Percentiles rank a stretch among this genome's conserved stretches.
These are phyloP conservation scores for Stylosanthes scabra DNA, from an alignment of 331 rosid species.

Conservation along the genomic window DNA sequence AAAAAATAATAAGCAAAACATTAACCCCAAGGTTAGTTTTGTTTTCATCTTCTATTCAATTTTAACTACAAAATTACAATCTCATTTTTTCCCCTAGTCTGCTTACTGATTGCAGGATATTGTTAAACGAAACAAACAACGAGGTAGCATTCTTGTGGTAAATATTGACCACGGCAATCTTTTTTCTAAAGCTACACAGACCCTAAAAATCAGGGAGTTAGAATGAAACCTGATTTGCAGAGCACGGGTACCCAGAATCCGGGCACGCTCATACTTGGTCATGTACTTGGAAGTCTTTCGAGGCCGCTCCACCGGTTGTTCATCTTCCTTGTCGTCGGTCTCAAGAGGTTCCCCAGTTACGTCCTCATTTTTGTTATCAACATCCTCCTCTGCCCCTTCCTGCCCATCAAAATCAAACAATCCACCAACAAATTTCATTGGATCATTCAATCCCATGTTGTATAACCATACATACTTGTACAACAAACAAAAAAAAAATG, in stretches of 20 bases:
- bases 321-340: constrained; percentile 55
- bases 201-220: background rate
- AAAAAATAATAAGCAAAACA: background rate
- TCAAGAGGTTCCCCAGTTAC: constrained; percentile 58
- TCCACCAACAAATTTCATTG: constrained; percentile 1
- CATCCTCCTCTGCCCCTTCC: constrained; percentile 91
- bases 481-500: background rate
- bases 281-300: constrained; percentile 78
- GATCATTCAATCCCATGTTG: background rate
- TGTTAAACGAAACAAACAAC: no score
- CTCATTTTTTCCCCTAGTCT: no score
- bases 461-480: background rate
- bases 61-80: no score
- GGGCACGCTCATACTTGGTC: constrained; percentile 86
- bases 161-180: background rate
- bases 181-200: background rate
- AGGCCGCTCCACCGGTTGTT: constrained; percentile 49
- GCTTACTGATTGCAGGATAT: no score
- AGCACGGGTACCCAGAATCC: constrained; percentile 84
- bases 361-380: constrained; percentile 65
- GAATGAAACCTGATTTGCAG: constrained; percentile 71
- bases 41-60: background rate
- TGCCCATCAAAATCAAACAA: constrained; percentile 41
- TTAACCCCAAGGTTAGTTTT: background rate
- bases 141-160: no score